A percentile compares a stretch with the other conserved stretches of the same genome.
Evolutionary conservation across 2,329 filamentous ascomycete genomes (phyloP).

Genomic region (Blastomyces gilchristii): DNA sequence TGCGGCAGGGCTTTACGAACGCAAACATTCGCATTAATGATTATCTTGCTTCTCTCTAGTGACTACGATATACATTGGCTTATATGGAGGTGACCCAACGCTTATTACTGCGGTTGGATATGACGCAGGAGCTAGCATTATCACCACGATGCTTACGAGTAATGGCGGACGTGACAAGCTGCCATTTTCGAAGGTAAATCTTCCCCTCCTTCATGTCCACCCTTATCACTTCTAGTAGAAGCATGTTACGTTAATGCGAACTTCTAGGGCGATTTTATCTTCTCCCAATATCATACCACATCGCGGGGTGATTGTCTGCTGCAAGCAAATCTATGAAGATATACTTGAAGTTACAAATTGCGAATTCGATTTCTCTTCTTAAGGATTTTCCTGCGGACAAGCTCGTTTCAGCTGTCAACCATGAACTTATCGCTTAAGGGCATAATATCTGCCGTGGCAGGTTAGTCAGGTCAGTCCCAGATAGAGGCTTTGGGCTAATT

Average conservation of each 20-base stretch:
- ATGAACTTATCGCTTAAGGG: no score
- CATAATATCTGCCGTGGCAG: no score
- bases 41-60: conserved; percentile 20
- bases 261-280: conserved; percentile 2
- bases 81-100: conserved; percentile 40
- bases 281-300: conserved; percentile 5
- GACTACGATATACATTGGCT: conserved; percentile 37
- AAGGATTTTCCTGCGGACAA: background rate
- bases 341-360: conserved; percentile 6
- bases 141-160: conserved; percentile 41
- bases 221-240: background rate
- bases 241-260: background rate
- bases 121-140: conserved; percentile 46
- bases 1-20: conserved; percentile 9
- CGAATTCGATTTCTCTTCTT: conserved; percentile 1
- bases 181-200: conserved; percentile 6
- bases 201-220: background rate
- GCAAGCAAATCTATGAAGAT: conserved; percentile 5
- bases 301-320: background rate
- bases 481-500: no score
- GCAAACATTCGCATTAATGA: conserved; percentile 9
- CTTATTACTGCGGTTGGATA: conserved; percentile 40
- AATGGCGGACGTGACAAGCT: background rate
- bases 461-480: no score
- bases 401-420: background rate